phyloP scores from a whole-genome alignment of 1,284 basidiomycete genomes.

The Tilletia walkeri region DNA sequence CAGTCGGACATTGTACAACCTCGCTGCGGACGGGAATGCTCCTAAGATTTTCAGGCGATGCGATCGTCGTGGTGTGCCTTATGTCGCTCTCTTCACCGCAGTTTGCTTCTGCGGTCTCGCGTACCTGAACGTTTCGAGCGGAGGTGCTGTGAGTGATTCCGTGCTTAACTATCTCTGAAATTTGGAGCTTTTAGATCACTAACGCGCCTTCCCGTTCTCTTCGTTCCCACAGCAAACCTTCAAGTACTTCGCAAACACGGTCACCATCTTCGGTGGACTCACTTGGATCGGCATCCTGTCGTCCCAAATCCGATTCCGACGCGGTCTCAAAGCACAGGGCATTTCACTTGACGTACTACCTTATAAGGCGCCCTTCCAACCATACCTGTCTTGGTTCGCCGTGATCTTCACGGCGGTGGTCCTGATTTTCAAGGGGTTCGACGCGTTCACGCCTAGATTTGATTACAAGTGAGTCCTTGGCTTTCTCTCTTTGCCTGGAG shows the following conservation, averaged over 20 bases:
- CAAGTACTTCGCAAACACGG: slow-evolving; percentile 29
- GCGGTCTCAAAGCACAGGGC: slow-evolving; percentile 72
- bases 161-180: too few relatives aligned
- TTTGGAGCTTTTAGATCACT: too few relatives aligned
- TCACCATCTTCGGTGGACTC: slow-evolving; percentile 61
- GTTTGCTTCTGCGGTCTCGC: slow-evolving; percentile 64
- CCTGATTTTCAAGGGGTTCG: slow-evolving; percentile 64
- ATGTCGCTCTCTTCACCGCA: slow-evolving; percentile 61
- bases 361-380: slow-evolving; percentile 41
- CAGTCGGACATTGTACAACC: slow-evolving; percentile 61
- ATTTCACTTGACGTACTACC: slow-evolving; percentile 69
- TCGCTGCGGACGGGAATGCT: slow-evolving; percentile 62
- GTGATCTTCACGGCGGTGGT: slow-evolving; percentile 64
- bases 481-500: slow-evolving; percentile 26
- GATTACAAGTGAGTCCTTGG: slow-evolving; percentile 64
- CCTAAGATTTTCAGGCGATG: slow-evolving; percentile 61
- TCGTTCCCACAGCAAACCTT: slow-evolving; percentile 22
- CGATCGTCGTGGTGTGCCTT: slow-evolving; percentile 60
- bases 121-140: slow-evolving; percentile 64
- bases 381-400: slow-evolving; percentile 63
- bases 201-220: neutral
- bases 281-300: slow-evolving; percentile 65
- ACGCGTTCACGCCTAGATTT: slow-evolving; percentile 67
- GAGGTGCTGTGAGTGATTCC: slow-evolving; percentile 57
- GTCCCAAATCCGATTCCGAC: slow-evolving; percentile 76